These are phyloP conservation scores for Xylaria sp. DNA, from an alignment of 2,329 filamentous ascomycete species.

Conservation along the genomic window DNA sequence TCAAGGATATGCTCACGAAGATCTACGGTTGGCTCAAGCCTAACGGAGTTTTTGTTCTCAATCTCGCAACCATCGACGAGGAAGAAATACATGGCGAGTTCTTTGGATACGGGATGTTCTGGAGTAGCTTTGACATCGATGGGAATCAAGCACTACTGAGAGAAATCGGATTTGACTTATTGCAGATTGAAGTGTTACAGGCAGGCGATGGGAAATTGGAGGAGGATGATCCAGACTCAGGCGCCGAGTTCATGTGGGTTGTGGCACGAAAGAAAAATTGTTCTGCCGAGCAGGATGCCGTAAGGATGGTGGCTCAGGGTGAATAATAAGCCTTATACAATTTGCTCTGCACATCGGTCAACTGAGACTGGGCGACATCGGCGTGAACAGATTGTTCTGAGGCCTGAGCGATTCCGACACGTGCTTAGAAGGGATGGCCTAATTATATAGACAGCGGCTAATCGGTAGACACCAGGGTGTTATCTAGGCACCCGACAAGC, in stretches of 20 bases:
- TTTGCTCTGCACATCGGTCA: conserved; percentile 4
- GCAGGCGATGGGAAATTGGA: conserved; percentile 18
- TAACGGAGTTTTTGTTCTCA: conserved; percentile 14
- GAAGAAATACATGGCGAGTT: conserved; percentile 22
- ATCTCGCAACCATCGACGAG: conserved; percentile 16
- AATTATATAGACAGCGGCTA: not conserved
- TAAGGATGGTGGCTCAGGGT: not conserved
- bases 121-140: conserved; percentile 20
- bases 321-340: conserved; percentile 1
- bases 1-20: conserved; percentile 20
- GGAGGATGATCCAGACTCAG: conserved; percentile 19
- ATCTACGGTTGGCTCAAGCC: conserved; percentile 18
- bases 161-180: conserved; percentile 13
- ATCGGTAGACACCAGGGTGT: too few species aligned
- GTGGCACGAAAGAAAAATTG: conserved; percentile 16
- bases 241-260: conserved; percentile 20
- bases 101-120: conserved; percentile 21
- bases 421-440: not conserved
- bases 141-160: conserved; percentile 13
- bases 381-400: not conserved
- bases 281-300: conserved; percentile 5
- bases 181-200: conserved; percentile 12
- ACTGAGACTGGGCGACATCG: not conserved
- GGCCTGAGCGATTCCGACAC: not conserved
- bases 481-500: not conserved